Percentiles rank a stretch among this genome's conserved stretches.
phyloP scores from a whole-genome alignment of 129 eudicot genomes.

The Tanacetum coccineum region DNA sequence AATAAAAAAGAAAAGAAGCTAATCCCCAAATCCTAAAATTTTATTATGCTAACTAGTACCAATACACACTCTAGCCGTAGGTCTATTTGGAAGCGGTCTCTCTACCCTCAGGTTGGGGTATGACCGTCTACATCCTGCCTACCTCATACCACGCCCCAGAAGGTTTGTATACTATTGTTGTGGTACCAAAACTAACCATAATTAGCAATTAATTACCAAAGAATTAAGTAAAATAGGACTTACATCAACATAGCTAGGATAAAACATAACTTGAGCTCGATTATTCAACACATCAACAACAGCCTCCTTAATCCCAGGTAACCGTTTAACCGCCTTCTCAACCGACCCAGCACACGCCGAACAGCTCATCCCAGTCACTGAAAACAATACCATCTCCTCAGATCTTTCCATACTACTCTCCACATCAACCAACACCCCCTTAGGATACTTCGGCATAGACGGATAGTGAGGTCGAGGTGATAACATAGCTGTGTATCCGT shows the following conservation, averaged over 20 bases:
- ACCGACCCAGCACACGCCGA: slow-evolving; percentile 96
- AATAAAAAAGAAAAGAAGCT: no score
- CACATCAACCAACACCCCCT: slow-evolving; percentile 49
- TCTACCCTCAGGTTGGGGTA: no score
- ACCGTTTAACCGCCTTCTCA: slow-evolving; percentile 88
- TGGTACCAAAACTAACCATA: no score
- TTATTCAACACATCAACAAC: slow-evolving; percentile 82
- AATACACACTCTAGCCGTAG: no score
- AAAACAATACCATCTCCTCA: slow-evolving; percentile 56
- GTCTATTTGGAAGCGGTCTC: no score
- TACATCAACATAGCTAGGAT: slow-evolving; percentile 62
- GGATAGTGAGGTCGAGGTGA: slow-evolving; percentile 85
- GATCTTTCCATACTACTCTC: slow-evolving; percentile 37
- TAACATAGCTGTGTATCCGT: slow-evolving; percentile 35
- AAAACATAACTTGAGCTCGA: slow-evolving; percentile 78
- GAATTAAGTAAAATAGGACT: slow-evolving; percentile 23
- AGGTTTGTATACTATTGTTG: no score
- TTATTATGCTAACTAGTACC: no score
- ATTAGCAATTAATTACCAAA: background rate
- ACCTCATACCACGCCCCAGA: no score
- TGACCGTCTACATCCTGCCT: no score
- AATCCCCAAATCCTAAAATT: no score
- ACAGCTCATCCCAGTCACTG: slow-evolving; percentile 85
- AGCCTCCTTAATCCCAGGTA: slow-evolving; percentile 87
- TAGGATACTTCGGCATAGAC: slow-evolving; percentile 90